Percentiles rank a stretch among this genome's conserved stretches.
Conservation (phyloP, 441 rosid species). For the Pelargonium citronellum region DNA sequence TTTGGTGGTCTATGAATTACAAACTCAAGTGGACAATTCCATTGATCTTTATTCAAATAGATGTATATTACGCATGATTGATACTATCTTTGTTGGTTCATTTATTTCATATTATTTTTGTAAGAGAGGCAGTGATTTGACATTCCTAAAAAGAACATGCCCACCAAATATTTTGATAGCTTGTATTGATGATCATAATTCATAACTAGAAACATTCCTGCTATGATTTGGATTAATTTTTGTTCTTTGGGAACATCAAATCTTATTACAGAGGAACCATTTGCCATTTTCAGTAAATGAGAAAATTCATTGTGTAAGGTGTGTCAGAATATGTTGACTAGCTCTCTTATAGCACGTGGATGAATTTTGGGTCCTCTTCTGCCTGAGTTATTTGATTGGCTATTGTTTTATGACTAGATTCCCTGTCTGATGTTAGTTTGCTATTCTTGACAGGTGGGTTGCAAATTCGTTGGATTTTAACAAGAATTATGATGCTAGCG, state of each 20-base stretch:
- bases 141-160: neutral
- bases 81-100: neutral
- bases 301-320: neutral
- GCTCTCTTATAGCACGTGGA: neutral
- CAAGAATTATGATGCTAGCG: constrained; percentile 89
- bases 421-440: constrained; percentile 5
- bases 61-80: neutral
- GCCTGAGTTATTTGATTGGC: neutral
- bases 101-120: neutral
- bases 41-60: neutral
- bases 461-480: constrained; percentile 79
- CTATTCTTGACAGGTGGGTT: constrained; percentile 72
- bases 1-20: neutral
- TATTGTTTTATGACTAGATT: constrained; percentile 1
- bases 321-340: neutral
- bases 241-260: neutral
- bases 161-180: neutral
- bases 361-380: neutral
- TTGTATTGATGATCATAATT: neutral
- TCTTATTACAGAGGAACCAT: neutral
- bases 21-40: neutral
- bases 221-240: neutral
- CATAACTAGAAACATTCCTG: neutral
- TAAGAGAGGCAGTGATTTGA: neutral
- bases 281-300: neutral